Evolutionary conservation across 2,329 filamentous ascomycete genomes (phyloP), one percentile per base, ranked within the genome.

Genomic region (Talaromyces sp.): DNA sequence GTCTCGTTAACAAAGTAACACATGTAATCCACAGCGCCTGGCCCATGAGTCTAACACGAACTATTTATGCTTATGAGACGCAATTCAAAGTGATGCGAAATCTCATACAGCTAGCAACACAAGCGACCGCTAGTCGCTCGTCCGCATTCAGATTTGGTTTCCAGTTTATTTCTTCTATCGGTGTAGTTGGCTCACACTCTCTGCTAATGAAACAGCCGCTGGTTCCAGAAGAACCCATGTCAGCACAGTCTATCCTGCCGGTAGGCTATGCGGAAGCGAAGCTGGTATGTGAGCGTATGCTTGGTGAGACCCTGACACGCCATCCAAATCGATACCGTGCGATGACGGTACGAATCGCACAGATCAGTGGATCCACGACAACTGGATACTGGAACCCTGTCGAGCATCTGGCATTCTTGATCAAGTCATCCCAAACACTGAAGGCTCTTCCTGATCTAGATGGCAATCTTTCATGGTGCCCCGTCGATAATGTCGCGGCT

Each of bases 381-480:
- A 83, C 72, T 61, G 83, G 83, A 0, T 80, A 80, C 66, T 86
- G 83, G 84, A 86, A 86, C 65, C 71, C 77, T 0, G 73, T 75
- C 23, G 82, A 85, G 67, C 81, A 85, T 64, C 71, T 85, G 16
- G 67, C 73, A 0, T 82, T 82, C 64, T 61, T 86, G 21, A 68
- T 83, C 56, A 84, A 84, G 68, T 81, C 79, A 0, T 76, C 79
- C 0, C 80, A 84, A 65, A 77, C 77, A 0, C 63, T 84, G 0
- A 69, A 71, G 0, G 73, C 69, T 0, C 66, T 81, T 7, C 82
- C 82, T 0, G 72, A 77, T 21, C 63, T 83, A 1, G 54, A 72
- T 0, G 81, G 80, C 0, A 42, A 61, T 1, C 58, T 83, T 0
- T 76, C 65, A 4, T 84, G 82, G 82, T 74, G 70, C 0, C 79